Evolutionary conservation across 257 asterid species (phyloP).

Genomic region (Buddleja alternifolia): DNA sequence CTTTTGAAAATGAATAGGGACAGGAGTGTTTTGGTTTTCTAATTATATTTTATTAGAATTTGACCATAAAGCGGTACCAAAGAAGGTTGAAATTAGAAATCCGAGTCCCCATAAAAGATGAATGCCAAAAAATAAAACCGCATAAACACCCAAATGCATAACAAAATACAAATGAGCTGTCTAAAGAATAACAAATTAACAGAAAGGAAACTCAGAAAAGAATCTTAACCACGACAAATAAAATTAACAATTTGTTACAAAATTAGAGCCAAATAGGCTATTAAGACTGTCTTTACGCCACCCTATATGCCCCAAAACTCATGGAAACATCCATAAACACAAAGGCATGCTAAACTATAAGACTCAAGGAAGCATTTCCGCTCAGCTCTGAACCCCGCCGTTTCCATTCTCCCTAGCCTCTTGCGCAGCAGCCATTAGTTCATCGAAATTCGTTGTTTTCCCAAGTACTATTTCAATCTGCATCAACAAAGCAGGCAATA

Average conservation of each 20-base stretch:
- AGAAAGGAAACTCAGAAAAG: background rate
- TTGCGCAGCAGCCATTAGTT: conserved; percentile 63
- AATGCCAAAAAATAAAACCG: no score
- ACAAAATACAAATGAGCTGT: background rate
- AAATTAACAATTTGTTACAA: conserved; percentile 21
- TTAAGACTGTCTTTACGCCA: conserved; percentile 1
- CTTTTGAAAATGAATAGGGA: no score
- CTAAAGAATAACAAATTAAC: conserved; percentile 32
- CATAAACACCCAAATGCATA: no score
- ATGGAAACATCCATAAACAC: background rate
- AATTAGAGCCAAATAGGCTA: conserved; percentile 19
- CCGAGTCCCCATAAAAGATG: no score
- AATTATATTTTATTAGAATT: no score
- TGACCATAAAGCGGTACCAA: no score
- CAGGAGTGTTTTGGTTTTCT: no score
- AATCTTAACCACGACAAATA: background rate
- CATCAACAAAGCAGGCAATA: conserved; percentile 1
- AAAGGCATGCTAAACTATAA: background rate
- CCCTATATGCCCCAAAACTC: conserved; percentile 18
- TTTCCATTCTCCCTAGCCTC: conserved; percentile 50
- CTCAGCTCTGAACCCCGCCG: conserved; percentile 42
- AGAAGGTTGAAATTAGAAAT: no score
- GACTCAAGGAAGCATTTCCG: background rate
- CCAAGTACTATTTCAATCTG: conserved; percentile 78
- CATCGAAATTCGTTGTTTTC: conserved; percentile 74